These are phyloP conservation scores for Onygenales sp. DNA, from an alignment of 2,329 filamentous ascomycete species.

Conservation along the genomic window DNA sequence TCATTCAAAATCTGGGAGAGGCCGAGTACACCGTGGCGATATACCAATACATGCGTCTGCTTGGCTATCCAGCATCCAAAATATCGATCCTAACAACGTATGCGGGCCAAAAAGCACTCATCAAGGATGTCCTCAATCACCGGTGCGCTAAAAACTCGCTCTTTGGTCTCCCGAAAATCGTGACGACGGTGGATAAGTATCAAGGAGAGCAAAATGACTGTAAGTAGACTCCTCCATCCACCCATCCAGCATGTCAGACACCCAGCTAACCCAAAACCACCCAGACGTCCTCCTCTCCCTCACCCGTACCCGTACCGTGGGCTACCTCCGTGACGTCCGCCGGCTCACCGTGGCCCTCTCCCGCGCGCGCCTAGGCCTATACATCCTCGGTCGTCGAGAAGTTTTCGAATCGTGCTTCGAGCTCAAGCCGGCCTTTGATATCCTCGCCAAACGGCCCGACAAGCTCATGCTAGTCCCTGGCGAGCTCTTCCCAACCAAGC, in stretches of 20 bases:
- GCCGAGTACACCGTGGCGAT: slow-evolving; percentile 94
- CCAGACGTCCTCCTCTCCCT: slow-evolving; percentile 87
- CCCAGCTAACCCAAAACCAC: background rate
- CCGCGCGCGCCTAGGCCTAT: slow-evolving; percentile 80
- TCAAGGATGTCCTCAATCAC: slow-evolving; percentile 75
- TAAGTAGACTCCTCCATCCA: slow-evolving; percentile 41
- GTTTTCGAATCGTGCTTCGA: slow-evolving; percentile 87
- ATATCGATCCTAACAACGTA: slow-evolving; percentile 92
- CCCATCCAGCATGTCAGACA: background rate
- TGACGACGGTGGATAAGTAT: slow-evolving; percentile 96
- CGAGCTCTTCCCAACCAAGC: slow-evolving; percentile 70
- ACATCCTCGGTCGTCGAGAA: slow-evolving; percentile 77
- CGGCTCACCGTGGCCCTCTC: slow-evolving; percentile 91
- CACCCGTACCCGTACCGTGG: slow-evolving; percentile 76
- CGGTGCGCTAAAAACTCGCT: slow-evolving; percentile 73
- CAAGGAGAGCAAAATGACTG: slow-evolving; percentile 99
- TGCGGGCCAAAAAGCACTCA: slow-evolving; percentile 79
- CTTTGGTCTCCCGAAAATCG: slow-evolving; percentile 80
- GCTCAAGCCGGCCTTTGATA: slow-evolving; percentile 73
- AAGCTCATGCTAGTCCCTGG: slow-evolving; percentile 73
- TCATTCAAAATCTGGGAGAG: slow-evolving; percentile 92
- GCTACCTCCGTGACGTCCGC: slow-evolving; percentile 87
- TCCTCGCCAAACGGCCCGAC: slow-evolving; percentile 66
- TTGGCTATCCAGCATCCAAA: slow-evolving; percentile 75
- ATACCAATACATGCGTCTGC: slow-evolving; percentile 92